phyloP scores from a whole-genome alignment of 2,329 filamentous ascomycete genomes.

The Polychaeton citri region DNA sequence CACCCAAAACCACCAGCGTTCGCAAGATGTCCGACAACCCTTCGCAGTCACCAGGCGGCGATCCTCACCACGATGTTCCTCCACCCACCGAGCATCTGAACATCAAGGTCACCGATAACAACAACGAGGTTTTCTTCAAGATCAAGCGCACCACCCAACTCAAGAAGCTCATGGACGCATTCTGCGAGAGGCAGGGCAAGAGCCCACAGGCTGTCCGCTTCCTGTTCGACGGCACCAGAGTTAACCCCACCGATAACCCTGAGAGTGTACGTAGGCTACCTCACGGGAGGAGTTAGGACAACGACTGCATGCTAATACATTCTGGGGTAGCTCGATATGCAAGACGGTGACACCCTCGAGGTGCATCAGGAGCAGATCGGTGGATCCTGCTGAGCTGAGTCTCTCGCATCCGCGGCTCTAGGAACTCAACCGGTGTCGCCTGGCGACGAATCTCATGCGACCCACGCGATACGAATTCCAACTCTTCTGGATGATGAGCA shows the following conservation, averaged over 20 bases:
- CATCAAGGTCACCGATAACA: constrained; percentile 98
- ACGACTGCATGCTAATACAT: constrained; percentile 1
- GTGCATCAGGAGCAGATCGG: constrained; percentile 98
- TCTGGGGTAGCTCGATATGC: constrained; percentile 70
- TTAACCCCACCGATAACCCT: constrained; percentile 78
- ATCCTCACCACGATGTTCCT: constrained; percentile 26
- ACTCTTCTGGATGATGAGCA: too few species aligned
- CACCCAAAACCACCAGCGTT: constrained; percentile 34
- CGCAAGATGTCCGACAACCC: constrained; percentile 38
- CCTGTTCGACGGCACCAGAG: constrained; percentile 88
- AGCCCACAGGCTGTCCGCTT: constrained; percentile 73
- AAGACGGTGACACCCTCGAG: constrained; percentile 88
- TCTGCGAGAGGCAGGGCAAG: constrained; percentile 94
- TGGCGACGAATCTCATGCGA: background rate
- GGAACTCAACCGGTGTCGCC: too few species aligned
- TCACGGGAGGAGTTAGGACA: background rate
- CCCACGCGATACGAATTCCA: background rate
- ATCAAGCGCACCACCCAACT: constrained; percentile 95
- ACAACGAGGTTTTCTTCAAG: constrained; percentile 99
- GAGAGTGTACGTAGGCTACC: constrained; percentile 57
- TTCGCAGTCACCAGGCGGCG: constrained; percentile 14
- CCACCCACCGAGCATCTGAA: constrained; percentile 71
- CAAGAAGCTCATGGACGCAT: constrained; percentile 96
- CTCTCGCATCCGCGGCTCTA: too few species aligned
- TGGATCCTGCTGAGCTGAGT: constrained; percentile 41